Evolutionary conservation across 2,329 filamentous ascomycete species (phyloP), one percentile per base, ranked within the genome.

Genomic region (Esteya vermicola): DNA sequence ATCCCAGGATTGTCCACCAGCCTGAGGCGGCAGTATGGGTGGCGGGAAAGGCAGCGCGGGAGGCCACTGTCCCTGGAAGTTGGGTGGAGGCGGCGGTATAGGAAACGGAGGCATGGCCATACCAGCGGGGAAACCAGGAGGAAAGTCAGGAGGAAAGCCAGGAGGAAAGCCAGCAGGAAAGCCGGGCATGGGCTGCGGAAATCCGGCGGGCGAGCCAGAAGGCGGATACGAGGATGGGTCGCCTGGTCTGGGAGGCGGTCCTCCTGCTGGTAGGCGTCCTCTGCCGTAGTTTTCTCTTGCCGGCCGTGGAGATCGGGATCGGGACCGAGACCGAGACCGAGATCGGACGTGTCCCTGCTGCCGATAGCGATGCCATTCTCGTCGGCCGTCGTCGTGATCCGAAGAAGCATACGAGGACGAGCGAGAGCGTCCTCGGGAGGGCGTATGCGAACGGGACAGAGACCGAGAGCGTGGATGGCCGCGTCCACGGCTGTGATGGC

Each of bases 11-110:
- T 23, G n/a, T 16, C 36, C 28, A 28, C 36, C 14, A 4, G 22
- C 22, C 21, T 35, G 20, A 12, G 33, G 33, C 20, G 30, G 9
- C 21, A 20, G 38, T 7, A 33, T 21, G n/a, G 40, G 38, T 7
- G 16, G 16, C 14, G 30, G 38, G 10, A 26, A 34, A 2, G 45
- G 45, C 6, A 41, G 22, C 4, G 40, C 41, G 14, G 40, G 45
- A 4, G 45, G 45, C 45, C 45, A 47, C 13, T 18, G 42, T 3
- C 45, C 45, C 6, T 44, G 39, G 30, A 43, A 47, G 36, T 41
- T 36, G 13, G 40, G 38, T 9, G 45, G 45, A 10, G 43, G 39
- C 16, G 33, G 33, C 18, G 32, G 30, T n/a, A n/a, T n/a, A n/a
- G 31, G 30, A 5, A 34, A 39, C 5, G 39, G 39, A 6, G 28